These are phyloP conservation scores for Diaporthe sp. DNA, from an alignment of 2,329 filamentous ascomycete genomes.

Conservation along the genomic window DNA sequence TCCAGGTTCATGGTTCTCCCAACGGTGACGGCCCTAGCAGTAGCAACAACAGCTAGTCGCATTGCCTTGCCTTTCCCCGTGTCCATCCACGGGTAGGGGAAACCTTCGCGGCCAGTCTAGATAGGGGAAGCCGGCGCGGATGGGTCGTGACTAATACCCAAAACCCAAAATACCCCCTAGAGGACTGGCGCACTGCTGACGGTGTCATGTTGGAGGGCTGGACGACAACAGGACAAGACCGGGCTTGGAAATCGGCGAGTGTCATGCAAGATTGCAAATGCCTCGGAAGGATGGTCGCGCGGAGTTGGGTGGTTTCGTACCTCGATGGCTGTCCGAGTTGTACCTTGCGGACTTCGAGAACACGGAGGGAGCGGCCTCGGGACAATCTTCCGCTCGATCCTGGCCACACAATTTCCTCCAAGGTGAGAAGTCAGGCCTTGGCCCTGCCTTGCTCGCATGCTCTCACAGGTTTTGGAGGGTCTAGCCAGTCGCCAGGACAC, in stretches of 20 bases:
- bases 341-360: constrained; percentile 1
- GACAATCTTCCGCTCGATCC: constrained; percentile 12
- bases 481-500: neutral
- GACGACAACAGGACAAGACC: constrained; percentile 1
- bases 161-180: neutral
- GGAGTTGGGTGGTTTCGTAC: neutral
- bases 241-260: neutral
- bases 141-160: neutral
- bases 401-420: neutral
- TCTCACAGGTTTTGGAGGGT: constrained; percentile 1
- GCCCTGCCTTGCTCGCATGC: neutral
- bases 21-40: neutral
- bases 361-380: constrained; percentile 1
- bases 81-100: neutral
- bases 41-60: neutral
- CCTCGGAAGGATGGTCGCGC: neutral
- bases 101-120: neutral
- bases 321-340: constrained; percentile 1
- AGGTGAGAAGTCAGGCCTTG: neutral
- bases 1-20: constrained; percentile 19
- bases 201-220: neutral
- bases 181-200: neutral
- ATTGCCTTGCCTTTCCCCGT: neutral
- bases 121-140: neutral
- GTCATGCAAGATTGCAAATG: constrained; percentile 8